These are phyloP conservation scores for Populus nigra DNA, from an alignment of 345 rosid genomes.

Conservation along the genomic window DNA sequence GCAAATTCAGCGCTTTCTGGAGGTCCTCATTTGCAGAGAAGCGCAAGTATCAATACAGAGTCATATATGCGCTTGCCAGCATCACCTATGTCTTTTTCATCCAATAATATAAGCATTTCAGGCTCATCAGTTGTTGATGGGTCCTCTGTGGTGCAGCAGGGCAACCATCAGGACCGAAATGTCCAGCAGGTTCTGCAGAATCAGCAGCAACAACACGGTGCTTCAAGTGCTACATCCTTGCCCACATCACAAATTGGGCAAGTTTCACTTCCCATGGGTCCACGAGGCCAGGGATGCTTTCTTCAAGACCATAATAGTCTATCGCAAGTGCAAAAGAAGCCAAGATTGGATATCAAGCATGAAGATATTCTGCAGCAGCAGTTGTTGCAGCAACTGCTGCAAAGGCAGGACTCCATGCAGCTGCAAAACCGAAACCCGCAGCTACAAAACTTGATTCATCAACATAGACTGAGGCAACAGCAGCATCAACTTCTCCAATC, in stretches of 20 bases:
- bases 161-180: slow-evolving; percentile 60
- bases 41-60: slow-evolving; percentile 90
- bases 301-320: slow-evolving; percentile 68
- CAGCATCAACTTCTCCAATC: slow-evolving; percentile 71
- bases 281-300: slow-evolving; percentile 59
- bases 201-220: slow-evolving; percentile 65
- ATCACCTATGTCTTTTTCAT: slow-evolving; percentile 86
- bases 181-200: slow-evolving; percentile 54
- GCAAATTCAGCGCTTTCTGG: slow-evolving; percentile 91
- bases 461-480: slow-evolving; percentile 61
- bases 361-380: slow-evolving; percentile 88
- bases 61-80: slow-evolving; percentile 95
- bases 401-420: slow-evolving; percentile 79
- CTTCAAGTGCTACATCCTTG: slow-evolving; percentile 72
- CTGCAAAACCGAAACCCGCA: slow-evolving; percentile 70
- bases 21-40: slow-evolving; percentile 86
- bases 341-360: slow-evolving; percentile 75
- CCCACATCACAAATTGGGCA: slow-evolving; percentile 64
- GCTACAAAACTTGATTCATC: slow-evolving; percentile 67
- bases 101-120: slow-evolving; percentile 86
- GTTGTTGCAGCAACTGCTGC: slow-evolving; percentile 74
- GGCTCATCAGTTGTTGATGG: slow-evolving; percentile 88
- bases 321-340: slow-evolving; percentile 74
- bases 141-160: slow-evolving; percentile 70
- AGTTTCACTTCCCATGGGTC: slow-evolving; percentile 54